Evolutionary conservation across 2,329 filamentous ascomycete genomes (phyloP).

Genomic region (Truncatella angustata): DNA sequence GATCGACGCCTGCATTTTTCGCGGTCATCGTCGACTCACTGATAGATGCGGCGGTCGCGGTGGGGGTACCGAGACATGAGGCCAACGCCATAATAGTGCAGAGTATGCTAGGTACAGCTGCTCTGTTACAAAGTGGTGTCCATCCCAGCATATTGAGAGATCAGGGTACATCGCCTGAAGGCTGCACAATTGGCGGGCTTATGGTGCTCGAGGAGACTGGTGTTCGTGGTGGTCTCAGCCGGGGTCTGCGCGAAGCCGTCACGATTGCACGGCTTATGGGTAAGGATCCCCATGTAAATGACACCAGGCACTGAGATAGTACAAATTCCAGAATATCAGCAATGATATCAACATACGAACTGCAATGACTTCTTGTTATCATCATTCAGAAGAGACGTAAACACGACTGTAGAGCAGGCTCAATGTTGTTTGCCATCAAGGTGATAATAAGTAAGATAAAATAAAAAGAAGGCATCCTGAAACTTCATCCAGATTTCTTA

Average conservation of each 20-base stretch:
- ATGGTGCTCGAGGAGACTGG: conserved; percentile 58
- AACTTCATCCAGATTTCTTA: too few species aligned
- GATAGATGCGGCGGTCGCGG: conserved; percentile 58
- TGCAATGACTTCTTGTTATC: too few species aligned
- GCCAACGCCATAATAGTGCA: conserved; percentile 60
- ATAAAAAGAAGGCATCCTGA: too few species aligned
- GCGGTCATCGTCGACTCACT: conserved; percentile 57
- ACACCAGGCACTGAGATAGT: conserved; percentile 25
- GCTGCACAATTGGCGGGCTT: conserved; percentile 59
- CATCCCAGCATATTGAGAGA: conserved; percentile 57
- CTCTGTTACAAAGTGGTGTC: conserved; percentile 49
- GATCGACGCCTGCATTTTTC: conserved; percentile 60
- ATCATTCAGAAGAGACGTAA: too few species aligned
- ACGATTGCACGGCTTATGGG: conserved; percentile 43
- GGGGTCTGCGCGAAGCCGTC: conserved; percentile 44
- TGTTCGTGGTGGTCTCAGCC: conserved; percentile 42
- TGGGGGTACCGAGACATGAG: conserved; percentile 54
- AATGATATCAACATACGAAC: too few species aligned
- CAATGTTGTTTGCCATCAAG: too few species aligned
- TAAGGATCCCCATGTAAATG: conserved; percentile 36
- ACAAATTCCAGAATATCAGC: too few species aligned
- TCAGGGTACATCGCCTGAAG: conserved; percentile 58
- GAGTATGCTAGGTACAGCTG: conserved; percentile 56
- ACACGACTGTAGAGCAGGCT: too few species aligned
- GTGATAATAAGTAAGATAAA: too few species aligned